Base-by-base conservation (phyloP, 1,139 yeast species). In the Debaryomyces robertsiae region DNA sequence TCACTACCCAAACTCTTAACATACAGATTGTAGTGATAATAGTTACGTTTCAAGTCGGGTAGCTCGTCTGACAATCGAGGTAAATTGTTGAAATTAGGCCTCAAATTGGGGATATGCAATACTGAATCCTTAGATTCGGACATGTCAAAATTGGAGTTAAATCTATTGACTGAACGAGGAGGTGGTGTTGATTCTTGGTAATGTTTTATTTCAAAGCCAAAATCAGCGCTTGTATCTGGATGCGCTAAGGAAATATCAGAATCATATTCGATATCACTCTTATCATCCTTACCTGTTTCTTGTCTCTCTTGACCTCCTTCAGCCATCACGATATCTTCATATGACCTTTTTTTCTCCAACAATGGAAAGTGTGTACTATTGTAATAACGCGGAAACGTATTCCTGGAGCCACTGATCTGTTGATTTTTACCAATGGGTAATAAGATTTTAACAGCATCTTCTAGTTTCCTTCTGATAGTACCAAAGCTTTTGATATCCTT, bases 381-480 rank as follows among this genome's bases (percentile, higher is more conserved):
- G 46, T 62, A 70, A 38, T 42, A 53, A 29, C 55, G 57, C 40
- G 60, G 57, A 3, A 49, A 41, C 0, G 39, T 43, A 18, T 45
- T 46, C 32, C 58, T 58, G 16, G 56, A 41, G 15, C 52, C 52
- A 17, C 52, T 50, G 44, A 55, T 63, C 36, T 61, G 63, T 7
- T 53, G 56, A 14, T 46, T 49, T 11, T 65, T 50, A 39, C 63
- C 59, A 17, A 54, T 48, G 3, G 46, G 52, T 3, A 71, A 56
- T 32, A 69, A 57, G 3, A 58, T 36, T 27, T 57, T 62, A 1
- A 53, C 56, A 0, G 49, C 47, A n/a, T 64, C 61, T 43, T 81
- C 81, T 29, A 88, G 53, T 53, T 84, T 84, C 14, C 61, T 58
- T 46, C 84, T 63, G 19, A 89, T 79, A 1, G 59, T 54, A 2